phyloP scores from a whole-genome alignment of 106 monocot genomes.

The Allium cepa region DNA sequence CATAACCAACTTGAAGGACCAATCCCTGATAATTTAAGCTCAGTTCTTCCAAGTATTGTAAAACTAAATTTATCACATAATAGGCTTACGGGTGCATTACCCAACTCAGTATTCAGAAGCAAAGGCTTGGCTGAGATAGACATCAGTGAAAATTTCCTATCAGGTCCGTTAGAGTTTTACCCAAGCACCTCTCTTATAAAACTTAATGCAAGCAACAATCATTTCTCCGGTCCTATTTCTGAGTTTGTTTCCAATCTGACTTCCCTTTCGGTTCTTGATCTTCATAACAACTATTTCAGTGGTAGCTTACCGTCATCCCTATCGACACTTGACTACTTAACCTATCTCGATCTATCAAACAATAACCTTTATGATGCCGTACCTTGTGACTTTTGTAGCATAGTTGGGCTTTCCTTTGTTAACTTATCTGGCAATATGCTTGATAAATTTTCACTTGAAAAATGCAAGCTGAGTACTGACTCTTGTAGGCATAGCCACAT shows the following conservation, averaged over 20 bases:
- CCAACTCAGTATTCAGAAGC: conserved; percentile 45
- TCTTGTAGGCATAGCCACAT: conserved; percentile 29
- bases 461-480: conserved; percentile 23
- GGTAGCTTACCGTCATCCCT: conserved; percentile 56
- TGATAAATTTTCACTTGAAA: conserved; percentile 30
- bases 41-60: conserved; percentile 66
- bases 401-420: conserved; percentile 56
- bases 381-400: conserved; percentile 64
- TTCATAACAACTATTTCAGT: conserved; percentile 64
- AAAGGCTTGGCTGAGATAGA: conserved; percentile 61
- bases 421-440: conserved; percentile 73
- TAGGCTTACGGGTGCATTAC: conserved; percentile 47
- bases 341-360: conserved; percentile 76
- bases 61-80: conserved; percentile 83
- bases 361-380: conserved; percentile 62
- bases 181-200: conserved; percentile 47
- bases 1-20: conserved; percentile 60
- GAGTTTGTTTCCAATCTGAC: conserved; percentile 65
- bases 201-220: conserved; percentile 84
- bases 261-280: conserved; percentile 68
- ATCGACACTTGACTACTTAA: conserved; percentile 44
- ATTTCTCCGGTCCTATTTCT: conserved; percentile 45
- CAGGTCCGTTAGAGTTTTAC: conserved; percentile 41
- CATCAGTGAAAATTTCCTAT: conserved; percentile 57
- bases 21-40: conserved; percentile 49